phyloP scores from a whole-genome alignment of 2,329 filamentous ascomycete species.

The Trichoderma sp. region DNA sequence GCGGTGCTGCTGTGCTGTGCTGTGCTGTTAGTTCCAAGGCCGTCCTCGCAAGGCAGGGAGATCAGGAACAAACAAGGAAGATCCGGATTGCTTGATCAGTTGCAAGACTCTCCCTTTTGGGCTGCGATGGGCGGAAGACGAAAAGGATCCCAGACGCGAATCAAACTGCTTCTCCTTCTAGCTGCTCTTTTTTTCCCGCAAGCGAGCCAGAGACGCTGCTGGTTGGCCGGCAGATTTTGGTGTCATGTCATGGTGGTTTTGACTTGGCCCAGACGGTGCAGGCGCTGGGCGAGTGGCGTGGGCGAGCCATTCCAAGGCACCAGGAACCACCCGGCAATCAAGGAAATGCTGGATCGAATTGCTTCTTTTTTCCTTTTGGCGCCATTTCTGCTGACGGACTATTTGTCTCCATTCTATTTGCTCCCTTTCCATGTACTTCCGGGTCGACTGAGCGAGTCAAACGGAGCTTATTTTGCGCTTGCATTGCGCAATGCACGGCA shows the following conservation, averaged over 20 bases:
- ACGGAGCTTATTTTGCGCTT: background rate
- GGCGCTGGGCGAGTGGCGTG: conserved; percentile 5
- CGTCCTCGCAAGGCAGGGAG: background rate
- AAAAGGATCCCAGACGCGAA: background rate
- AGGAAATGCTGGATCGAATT: background rate
- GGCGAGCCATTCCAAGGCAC: conserved; percentile 9
- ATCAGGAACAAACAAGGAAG: background rate
- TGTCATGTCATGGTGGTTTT: conserved; percentile 9
- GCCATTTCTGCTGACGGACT: background rate
- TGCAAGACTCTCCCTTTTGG: background rate
- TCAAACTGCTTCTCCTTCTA: background rate
- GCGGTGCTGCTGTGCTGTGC: background rate
- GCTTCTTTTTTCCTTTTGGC: background rate
- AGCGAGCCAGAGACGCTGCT: conserved; percentile 2
- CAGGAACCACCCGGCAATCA: conserved; percentile 12
- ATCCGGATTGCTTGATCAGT: background rate
- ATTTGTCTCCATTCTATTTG: background rate
- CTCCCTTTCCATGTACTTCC: background rate
- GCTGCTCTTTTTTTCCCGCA: conserved; percentile 11
- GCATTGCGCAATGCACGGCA: background rate
- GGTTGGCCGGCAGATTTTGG: conserved; percentile 11
- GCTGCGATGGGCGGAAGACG: background rate
- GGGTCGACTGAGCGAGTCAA: background rate
- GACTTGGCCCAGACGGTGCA: conserved; percentile 13
- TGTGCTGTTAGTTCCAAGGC: background rate